phyloP scores from a whole-genome alignment of 164 flowering plant genomes.

The Akebia trifoliata region DNA sequence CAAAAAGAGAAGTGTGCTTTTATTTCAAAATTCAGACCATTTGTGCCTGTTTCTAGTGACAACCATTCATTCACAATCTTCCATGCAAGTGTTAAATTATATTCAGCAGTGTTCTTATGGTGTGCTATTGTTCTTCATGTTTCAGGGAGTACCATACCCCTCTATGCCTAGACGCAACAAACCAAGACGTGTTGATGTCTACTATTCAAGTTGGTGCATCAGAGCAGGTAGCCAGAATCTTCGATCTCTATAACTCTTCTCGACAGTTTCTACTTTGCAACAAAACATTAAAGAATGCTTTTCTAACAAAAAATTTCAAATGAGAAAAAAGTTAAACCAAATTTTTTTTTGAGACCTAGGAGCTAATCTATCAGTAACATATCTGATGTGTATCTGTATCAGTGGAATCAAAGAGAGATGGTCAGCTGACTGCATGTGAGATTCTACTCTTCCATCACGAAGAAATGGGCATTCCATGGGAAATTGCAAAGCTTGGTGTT shows the following conservation, averaged over 20 bases:
- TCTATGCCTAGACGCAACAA: constrained; percentile 48
- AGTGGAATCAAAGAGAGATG: constrained; percentile 59
- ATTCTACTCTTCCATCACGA: constrained; percentile 74
- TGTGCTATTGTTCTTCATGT: no score
- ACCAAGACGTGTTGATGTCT: constrained; percentile 72
- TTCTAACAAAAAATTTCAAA: no score
- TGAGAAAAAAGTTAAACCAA: no score
- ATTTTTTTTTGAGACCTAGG: not conserved
- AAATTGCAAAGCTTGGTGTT: constrained; percentile 68
- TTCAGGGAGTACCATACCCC: constrained; percentile 48
- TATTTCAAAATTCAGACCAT: no score
- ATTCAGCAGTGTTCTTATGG: no score
- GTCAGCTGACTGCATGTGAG: constrained; percentile 61
- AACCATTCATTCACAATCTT: no score
- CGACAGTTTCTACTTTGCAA: no score
- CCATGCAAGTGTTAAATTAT: no score
- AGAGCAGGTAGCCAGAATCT: constrained; percentile 42
- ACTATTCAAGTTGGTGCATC: constrained; percentile 75
- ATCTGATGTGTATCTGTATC: constrained; percentile 13
- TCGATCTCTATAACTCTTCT: no score
- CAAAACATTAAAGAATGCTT: no score
- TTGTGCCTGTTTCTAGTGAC: no score
- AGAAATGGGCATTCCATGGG: constrained; percentile 88
- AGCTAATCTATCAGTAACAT: not conserved
- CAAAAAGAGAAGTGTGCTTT: no score